Conservation (phyloP, 306 rosid species). For the Fagus sylvatica region DNA sequence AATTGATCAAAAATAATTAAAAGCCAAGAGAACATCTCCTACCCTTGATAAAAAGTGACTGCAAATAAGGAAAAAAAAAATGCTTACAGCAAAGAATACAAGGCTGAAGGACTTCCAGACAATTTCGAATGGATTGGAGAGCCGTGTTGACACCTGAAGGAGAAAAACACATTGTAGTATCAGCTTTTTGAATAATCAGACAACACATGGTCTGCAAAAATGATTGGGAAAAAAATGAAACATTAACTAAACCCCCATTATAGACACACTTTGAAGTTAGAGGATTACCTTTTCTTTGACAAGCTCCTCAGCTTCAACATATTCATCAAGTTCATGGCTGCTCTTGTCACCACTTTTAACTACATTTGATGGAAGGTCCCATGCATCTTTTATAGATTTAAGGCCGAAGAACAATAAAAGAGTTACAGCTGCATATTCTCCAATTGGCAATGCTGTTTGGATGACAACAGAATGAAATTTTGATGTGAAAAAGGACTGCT, state of each 20-base stretch:
- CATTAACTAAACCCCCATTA: background rate
- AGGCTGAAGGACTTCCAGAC: constrained; percentile 96
- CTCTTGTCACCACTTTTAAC: constrained; percentile 51
- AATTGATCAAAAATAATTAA: background rate
- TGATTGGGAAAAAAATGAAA: constrained; percentile 13
- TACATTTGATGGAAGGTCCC: constrained; percentile 80
- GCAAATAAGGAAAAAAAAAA: constrained; percentile 12
- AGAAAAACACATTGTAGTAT: background rate
- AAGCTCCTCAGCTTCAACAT: constrained; percentile 88
- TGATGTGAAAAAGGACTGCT: constrained; percentile 11
- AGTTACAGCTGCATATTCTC: constrained; percentile 96
- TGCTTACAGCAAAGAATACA: constrained; percentile 89
- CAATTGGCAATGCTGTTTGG: constrained; percentile 84
- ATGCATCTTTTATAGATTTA: constrained; percentile 89
- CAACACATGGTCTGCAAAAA: background rate
- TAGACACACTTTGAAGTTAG: background rate
- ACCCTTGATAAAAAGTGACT: background rate
- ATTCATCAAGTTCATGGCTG: constrained; percentile 78
- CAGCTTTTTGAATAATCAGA: background rate
- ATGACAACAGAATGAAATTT: constrained; percentile 29
- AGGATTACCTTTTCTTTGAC: constrained; percentile 81
- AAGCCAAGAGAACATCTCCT: background rate
- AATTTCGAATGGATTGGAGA: constrained; percentile 83
- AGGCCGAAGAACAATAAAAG: constrained; percentile 92
- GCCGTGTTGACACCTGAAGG: constrained; percentile 62